These are phyloP conservation scores for Kwoniella botswanensis DNA, from an alignment of 768 basidiomycete species.

Conservation along the genomic window DNA sequence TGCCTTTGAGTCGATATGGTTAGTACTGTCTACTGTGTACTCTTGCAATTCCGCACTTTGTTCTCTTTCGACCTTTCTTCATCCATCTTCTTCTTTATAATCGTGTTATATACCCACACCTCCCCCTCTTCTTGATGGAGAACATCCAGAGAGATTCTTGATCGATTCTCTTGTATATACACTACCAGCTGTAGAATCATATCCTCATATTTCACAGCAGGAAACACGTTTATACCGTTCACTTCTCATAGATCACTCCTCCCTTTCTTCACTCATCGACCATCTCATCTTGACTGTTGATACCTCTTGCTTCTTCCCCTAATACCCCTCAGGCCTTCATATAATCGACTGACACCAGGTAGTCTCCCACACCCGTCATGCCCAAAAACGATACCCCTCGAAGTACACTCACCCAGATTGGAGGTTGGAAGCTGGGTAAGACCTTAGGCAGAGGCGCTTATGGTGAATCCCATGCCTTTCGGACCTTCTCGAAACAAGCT, in stretches of 20 bases:
- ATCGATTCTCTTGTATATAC: background rate
- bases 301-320: background rate
- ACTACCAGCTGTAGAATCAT: background rate
- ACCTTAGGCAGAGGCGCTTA: slow-evolving; percentile 56
- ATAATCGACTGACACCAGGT: background rate
- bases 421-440: slow-evolving; percentile 49
- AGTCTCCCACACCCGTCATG: slow-evolving; percentile 6
- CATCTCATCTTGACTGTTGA: background rate
- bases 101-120: background rate
- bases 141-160: slow-evolving; percentile 1
- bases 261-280: background rate
- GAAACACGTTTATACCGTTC: too few relatives aligned
- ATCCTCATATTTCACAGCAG: background rate
- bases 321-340: slow-evolving; percentile 1
- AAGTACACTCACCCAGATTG: slow-evolving; percentile 45
- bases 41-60: background rate
- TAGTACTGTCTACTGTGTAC: too few relatives aligned
- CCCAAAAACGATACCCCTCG: slow-evolving; percentile 42
- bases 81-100: background rate
- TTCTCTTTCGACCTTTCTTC: background rate
- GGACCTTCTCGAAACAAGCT: background rate
- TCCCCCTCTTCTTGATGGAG: background rate
- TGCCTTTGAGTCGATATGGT: background rate
- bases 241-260: background rate
- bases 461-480: slow-evolving; percentile 35